A percentile compares a stretch with the other conserved stretches of the same genome.
These are phyloP conservation scores for Adansonia rubrostipa DNA, from an alignment of 441 rosid species.

Conservation along the genomic window DNA sequence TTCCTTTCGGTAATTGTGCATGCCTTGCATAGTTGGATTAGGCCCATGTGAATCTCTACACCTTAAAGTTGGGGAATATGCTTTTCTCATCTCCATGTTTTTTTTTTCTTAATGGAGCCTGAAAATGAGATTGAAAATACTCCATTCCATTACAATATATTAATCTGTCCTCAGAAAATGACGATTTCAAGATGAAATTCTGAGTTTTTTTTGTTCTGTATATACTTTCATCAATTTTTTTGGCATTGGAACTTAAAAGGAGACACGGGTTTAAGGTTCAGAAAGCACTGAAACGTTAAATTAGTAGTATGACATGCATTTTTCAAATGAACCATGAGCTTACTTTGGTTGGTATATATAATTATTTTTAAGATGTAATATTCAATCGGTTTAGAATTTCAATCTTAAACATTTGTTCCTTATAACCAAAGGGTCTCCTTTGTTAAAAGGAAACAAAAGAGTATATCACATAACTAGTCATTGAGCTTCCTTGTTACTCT, in stretches of 20 bases:
- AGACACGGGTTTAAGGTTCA: background rate
- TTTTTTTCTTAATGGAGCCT: background rate
- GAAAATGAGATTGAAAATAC: background rate
- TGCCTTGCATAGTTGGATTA: background rate
- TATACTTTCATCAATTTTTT: background rate
- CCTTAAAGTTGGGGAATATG: conserved; percentile 5
- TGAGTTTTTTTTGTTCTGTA: background rate
- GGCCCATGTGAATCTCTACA: background rate
- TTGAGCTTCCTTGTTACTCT: background rate
- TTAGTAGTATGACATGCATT: background rate
- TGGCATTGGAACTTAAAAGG: background rate
- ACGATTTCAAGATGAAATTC: background rate
- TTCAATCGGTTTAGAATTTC: too few species aligned
- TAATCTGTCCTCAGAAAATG: background rate
- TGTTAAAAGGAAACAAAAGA: background rate
- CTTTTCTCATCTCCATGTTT: background rate
- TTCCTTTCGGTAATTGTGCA: conserved; percentile 17
- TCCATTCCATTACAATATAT: background rate
- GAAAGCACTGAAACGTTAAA: background rate
- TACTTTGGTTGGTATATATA: too few species aligned
- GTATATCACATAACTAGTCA: background rate
- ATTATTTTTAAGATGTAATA: too few species aligned
- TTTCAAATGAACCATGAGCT: background rate
- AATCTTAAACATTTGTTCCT: too few species aligned
- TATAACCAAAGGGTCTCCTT: too few species aligned